These are phyloP conservation scores for Cyberlindnera japonica DNA, from an alignment of 805 yeast species.

Conservation along the genomic window DNA sequence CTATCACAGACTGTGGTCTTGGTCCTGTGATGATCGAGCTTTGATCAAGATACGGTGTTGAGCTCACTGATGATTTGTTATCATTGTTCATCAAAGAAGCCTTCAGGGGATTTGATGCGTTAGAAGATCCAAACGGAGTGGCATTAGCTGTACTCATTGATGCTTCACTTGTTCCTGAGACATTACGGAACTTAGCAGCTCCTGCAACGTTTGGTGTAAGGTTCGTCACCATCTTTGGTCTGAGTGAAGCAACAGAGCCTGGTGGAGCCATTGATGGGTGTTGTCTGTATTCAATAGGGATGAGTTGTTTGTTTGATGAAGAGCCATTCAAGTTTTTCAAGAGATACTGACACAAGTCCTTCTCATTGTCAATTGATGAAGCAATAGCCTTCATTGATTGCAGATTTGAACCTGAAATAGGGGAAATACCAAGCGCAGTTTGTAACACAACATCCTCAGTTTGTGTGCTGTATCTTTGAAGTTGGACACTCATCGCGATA, in stretches of 20 bases:
- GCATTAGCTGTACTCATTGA: conserved; percentile 14
- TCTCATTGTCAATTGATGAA: conserved; percentile 74
- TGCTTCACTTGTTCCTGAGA: conserved; percentile 11
- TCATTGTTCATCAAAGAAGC: neutral
- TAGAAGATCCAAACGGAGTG: conserved; percentile 5
- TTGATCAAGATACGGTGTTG: conserved; percentile 16
- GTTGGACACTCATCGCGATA: conserved; percentile 81
- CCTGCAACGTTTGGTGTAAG: conserved; percentile 1
- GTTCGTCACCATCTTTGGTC: conserved; percentile 6
- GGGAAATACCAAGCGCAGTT: conserved; percentile 78
- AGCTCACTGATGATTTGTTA: conserved; percentile 2
- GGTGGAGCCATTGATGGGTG: conserved; percentile 56
- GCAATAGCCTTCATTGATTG: conserved; percentile 77
- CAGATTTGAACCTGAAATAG: conserved; percentile 50
- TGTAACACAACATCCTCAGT: conserved; percentile 80
- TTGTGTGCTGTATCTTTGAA: conserved; percentile 85
- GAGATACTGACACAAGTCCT: conserved; percentile 70
- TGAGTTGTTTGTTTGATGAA: conserved; percentile 38
- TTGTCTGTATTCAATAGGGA: conserved; percentile 66
- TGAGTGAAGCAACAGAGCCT: conserved; percentile 18
- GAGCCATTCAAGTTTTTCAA: conserved; percentile 36
- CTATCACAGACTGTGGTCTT: conserved; percentile 30
- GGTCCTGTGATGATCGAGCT: conserved; percentile 24
- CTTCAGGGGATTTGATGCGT: conserved; percentile 1
- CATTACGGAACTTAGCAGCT: conserved; percentile 10